Evolutionary conservation across 805 yeast species (phyloP).

Genomic region (Scheffersomyces lignosus): DNA sequence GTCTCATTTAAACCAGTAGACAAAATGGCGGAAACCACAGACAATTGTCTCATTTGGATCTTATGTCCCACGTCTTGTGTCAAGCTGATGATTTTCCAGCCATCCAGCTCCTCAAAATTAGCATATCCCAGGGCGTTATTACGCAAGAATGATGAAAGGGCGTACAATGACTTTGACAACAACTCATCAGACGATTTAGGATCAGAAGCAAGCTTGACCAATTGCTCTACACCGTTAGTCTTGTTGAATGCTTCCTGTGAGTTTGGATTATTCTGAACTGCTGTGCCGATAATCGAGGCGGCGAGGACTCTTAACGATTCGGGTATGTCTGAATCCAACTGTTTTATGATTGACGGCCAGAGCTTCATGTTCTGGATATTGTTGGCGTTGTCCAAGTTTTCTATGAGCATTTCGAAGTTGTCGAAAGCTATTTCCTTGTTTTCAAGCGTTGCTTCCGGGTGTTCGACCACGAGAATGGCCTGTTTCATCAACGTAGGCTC

Average conservation of each 20-base stretch:
- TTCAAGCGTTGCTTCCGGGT: conserved; percentile 60
- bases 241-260: conserved; percentile 68
- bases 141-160: conserved; percentile 70
- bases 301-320: conserved; percentile 53
- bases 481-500: conserved; percentile 88
- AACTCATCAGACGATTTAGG: conserved; percentile 27
- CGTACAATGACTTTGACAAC: conserved; percentile 69
- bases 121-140: conserved; percentile 60
- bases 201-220: conserved; percentile 43
- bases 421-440: conserved; percentile 77
- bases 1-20: conserved; percentile 50
- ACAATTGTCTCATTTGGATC: conserved; percentile 52
- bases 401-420: conserved; percentile 90
- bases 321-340: conserved; percentile 42
- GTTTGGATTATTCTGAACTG: conserved; percentile 85
- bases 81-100: conserved; percentile 56
- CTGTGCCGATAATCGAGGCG: conserved; percentile 80
- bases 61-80: conserved; percentile 35
- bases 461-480: conserved; percentile 58
- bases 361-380: conserved; percentile 79
- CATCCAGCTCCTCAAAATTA: conserved; percentile 55
- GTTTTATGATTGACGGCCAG: conserved; percentile 71
- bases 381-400: conserved; percentile 92
- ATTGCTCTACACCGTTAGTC: conserved; percentile 44
- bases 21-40: conserved; percentile 58